These are phyloP conservation scores for Cladorrhinum sp. DNA, from an alignment of 2,329 filamentous ascomycete species.

Conservation along the genomic window DNA sequence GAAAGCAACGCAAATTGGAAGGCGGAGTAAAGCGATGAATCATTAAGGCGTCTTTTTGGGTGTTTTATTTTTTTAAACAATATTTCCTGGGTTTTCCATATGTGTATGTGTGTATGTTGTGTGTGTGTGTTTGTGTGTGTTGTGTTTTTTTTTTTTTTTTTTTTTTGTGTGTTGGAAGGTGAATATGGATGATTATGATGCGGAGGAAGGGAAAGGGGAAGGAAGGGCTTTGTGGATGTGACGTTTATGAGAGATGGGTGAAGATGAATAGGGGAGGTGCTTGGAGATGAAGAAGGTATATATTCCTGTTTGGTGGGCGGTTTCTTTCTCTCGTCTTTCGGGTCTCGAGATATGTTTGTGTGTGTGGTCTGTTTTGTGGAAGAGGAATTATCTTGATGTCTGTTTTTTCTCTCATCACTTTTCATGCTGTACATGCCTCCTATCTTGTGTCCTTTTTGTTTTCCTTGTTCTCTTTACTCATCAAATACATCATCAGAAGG, in stretches of 20 bases:
- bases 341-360: not conserved
- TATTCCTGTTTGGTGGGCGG: too few species aligned
- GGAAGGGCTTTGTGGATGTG: not conserved
- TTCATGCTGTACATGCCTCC: too few species aligned
- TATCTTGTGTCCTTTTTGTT: too few species aligned
- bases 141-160: too few species aligned
- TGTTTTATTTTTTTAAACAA: not conserved
- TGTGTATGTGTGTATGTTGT: too few species aligned
- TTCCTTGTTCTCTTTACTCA: too few species aligned
- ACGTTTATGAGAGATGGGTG: not conserved
- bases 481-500: too few species aligned
- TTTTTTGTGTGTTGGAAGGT: not conserved
- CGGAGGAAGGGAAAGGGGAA: not conserved
- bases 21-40: not conserved
- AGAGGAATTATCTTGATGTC: not conserved
- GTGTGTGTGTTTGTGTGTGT: too few species aligned
- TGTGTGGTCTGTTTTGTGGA: not conserved
- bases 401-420: too few species aligned
- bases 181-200: not conserved
- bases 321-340: not conserved
- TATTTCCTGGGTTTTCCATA: too few species aligned
- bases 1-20: slow-evolving; percentile 5
- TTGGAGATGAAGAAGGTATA: not conserved
- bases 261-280: not conserved
- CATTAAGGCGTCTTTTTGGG: not conserved